Base-by-base conservation (phyloP, 2,329 filamentous ascomycete species). In the Aciculosporium take region DNA sequence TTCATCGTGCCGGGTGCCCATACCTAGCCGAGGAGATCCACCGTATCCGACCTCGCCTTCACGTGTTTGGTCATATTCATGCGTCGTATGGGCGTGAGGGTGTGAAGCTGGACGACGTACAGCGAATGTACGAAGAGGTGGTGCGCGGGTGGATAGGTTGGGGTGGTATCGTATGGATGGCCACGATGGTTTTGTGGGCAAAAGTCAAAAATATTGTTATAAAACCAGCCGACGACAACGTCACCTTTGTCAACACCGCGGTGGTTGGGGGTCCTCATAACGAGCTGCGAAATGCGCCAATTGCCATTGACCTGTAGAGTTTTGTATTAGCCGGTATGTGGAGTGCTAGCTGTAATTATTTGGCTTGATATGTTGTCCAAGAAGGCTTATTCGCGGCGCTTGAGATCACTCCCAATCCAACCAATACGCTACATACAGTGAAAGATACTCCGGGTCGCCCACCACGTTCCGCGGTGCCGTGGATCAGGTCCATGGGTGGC, bases 51-150 rank as follows among this genome's bases (percentile, higher is more conserved):
- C 52, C 51, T 2, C 41, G 45, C 5, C 43, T 55, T 7, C 15
- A 29, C 15, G 48, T 53, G 1, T 53, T 53, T 44, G 52, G 52
- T 2, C 51, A 55, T 21, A 53, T 56, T 25, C 51, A 54, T 28
- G 49, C 41, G 3, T 43, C 40, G 4, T 48, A 50, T 29, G 50
- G 51, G 2, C 46, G 48, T 5, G 48, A 56, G 33, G 46, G 51
- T 32, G 44, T 50, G 1, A 43, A 39, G 9, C 12, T 52, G 2
- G 48, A 54, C 35, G 13, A 34, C 2, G 46, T 49, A 25, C 47
- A 45, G 33, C 37, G 46, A 39, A 15, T 21, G 7, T 41, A 53
- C 27, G 50, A 54, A n/a, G 35, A 44, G 12, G 41, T 52, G 2
- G 36, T 46, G 40, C 43, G 38, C 3, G 51, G 51, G 1, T 52